Evolutionary conservation across 2,329 filamentous ascomycete species (phyloP).

Genomic region (Lasiodiplodia sp.): DNA sequence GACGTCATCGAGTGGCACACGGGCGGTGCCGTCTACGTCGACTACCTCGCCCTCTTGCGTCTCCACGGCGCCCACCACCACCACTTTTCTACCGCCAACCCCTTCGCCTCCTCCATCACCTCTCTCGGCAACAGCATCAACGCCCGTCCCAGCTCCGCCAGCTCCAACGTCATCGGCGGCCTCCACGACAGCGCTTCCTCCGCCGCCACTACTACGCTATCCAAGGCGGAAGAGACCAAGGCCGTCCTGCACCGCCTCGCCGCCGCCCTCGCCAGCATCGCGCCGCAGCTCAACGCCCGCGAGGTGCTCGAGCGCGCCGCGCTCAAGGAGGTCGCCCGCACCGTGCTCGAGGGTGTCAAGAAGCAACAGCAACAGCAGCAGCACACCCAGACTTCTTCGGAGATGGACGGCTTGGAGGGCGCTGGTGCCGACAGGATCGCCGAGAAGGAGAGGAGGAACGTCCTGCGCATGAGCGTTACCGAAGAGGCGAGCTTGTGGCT

Average conservation of each 20-base stretch:
- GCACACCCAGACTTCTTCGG: too few species aligned
- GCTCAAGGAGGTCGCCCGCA: constrained; percentile 80
- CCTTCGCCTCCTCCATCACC: constrained; percentile 39
- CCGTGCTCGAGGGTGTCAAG: constrained; percentile 12
- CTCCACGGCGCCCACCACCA: constrained; percentile 34
- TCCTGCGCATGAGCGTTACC: constrained; percentile 19
- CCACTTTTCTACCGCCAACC: constrained; percentile 39
- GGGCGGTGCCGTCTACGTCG: constrained; percentile 81
- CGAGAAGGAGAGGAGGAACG: constrained; percentile 3
- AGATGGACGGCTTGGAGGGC: not conserved
- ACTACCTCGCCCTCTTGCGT: constrained; percentile 61
- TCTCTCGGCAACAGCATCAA: not conserved
- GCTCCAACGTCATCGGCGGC: constrained; percentile 4
- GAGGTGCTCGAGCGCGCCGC: constrained; percentile 69
- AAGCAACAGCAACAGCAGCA: not conserved
- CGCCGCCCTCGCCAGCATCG: constrained; percentile 46
- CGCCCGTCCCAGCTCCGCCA: constrained; percentile 32
- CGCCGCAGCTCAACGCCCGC: constrained; percentile 51
- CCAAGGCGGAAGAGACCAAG: not conserved
- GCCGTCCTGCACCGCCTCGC: constrained; percentile 44
- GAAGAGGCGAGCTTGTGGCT: constrained; percentile 63
- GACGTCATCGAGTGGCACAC: constrained; percentile 69
- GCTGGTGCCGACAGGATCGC: not conserved
- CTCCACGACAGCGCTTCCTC: not conserved
- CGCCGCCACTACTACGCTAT: not conserved